Evolutionary conservation across 2,329 filamentous ascomycete species (phyloP).

Genomic region (Penicillium janthinellum): DNA sequence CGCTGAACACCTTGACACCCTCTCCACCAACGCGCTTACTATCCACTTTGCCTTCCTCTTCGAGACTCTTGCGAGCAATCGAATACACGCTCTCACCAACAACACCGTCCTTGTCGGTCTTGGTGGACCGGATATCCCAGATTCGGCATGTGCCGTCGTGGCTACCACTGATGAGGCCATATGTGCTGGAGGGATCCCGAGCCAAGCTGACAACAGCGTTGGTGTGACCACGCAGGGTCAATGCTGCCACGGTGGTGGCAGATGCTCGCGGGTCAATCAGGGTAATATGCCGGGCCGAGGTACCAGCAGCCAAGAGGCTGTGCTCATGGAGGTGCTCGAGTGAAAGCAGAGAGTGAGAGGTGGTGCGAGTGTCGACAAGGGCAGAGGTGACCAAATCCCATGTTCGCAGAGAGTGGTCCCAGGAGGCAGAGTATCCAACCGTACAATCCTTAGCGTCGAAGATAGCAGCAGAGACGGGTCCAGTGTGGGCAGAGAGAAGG

Average conservation of each 20-base stretch:
- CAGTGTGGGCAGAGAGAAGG: slow-evolving; percentile 70
- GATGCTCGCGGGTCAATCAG: slow-evolving; percentile 87
- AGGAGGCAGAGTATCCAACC: slow-evolving; percentile 86
- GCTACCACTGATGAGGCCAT: slow-evolving; percentile 83
- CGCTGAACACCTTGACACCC: slow-evolving; percentile 85
- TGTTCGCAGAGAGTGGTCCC: slow-evolving; percentile 88
- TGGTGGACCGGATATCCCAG: slow-evolving; percentile 81
- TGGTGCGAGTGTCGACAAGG: slow-evolving; percentile 79
- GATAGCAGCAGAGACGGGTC: slow-evolving; percentile 73
- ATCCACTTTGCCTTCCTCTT: slow-evolving; percentile 62
- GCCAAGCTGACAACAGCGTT: slow-evolving; percentile 68
- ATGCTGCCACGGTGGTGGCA: slow-evolving; percentile 73
- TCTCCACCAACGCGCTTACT: slow-evolving; percentile 69
- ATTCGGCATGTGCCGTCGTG: slow-evolving; percentile 91
- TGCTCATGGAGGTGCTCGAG: slow-evolving; percentile 71
- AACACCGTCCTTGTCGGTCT: slow-evolving; percentile 60
- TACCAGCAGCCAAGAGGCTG: slow-evolving; percentile 71
- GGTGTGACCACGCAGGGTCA: slow-evolving; percentile 88
- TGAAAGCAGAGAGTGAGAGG: slow-evolving; percentile 79
- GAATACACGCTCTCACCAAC: slow-evolving; percentile 74
- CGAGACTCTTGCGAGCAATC: slow-evolving; percentile 73
- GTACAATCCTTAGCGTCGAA: slow-evolving; percentile 86
- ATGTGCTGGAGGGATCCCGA: slow-evolving; percentile 67
- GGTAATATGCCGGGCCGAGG: slow-evolving; percentile 81
- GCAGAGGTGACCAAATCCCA: slow-evolving; percentile 82